phyloP scores from a whole-genome alignment of 2,329 filamentous ascomycete genomes.

The Mollisia scopiformis region DNA sequence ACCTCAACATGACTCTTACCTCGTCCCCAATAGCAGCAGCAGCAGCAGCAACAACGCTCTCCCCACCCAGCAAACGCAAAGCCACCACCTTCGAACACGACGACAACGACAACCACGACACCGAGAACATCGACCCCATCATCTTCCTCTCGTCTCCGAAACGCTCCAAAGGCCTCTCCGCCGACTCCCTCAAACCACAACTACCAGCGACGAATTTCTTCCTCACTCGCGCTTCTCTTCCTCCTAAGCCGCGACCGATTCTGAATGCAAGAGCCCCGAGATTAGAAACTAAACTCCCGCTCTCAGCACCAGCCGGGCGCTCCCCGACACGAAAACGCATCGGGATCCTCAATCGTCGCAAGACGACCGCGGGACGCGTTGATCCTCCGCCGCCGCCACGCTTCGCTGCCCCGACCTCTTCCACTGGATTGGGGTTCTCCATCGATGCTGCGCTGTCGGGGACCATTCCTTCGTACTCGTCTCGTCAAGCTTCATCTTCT shows the following conservation, averaged over 20 bases:
- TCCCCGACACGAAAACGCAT: slow-evolving; percentile 78
- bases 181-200: too few relatives aligned
- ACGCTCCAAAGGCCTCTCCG: slow-evolving; percentile 59
- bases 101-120: slow-evolving; percentile 60
- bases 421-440: slow-evolving; percentile 68
- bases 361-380: slow-evolving; percentile 67
- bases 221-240: slow-evolving; percentile 36
- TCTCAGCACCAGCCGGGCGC: slow-evolving; percentile 75
- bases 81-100: slow-evolving; percentile 50
- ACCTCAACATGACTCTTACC: slow-evolving; percentile 30
- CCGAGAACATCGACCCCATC: slow-evolving; percentile 64
- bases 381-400: slow-evolving; percentile 72
- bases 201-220: slow-evolving; percentile 38
- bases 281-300: slow-evolving; percentile 48
- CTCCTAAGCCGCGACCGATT: slow-evolving; percentile 38
- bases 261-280: slow-evolving; percentile 53
- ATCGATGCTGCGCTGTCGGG: slow-evolving; percentile 83
- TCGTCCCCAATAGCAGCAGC: slow-evolving; percentile 24
- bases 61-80: slow-evolving; percentile 56
- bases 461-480: slow-evolving; percentile 67
- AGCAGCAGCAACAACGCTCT: slow-evolving; percentile 17
- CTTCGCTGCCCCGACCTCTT: slow-evolving; percentile 53
- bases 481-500: too few relatives aligned
- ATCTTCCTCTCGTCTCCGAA: slow-evolving; percentile 55
- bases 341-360: slow-evolving; percentile 70